phyloP scores from a whole-genome alignment of 306 rosid genomes.

The Phaseolus lunatus region DNA sequence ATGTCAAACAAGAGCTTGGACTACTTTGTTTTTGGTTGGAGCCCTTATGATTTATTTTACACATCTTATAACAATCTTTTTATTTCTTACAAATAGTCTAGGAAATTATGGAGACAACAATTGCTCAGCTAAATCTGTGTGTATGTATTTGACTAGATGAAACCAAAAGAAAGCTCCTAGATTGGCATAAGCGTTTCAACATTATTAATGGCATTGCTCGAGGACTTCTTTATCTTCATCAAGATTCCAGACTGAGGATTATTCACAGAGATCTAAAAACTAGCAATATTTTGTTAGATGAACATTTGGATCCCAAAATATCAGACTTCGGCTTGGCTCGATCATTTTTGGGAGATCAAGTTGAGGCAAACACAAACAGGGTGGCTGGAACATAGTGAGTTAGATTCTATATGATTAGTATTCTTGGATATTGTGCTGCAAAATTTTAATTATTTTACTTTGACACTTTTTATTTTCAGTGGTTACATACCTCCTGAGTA shows the following conservation, averaged over 20 bases:
- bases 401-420: no score
- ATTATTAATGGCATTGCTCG: neutral
- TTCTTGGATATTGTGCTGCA: no score
- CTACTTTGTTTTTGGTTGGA: no score
- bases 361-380: neutral
- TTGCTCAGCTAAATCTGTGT: no score
- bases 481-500: conserved; percentile 52
- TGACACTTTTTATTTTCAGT: no score
- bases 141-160: no score
- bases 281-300: neutral
- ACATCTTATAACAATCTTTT: no score
- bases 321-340: neutral
- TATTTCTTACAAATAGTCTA: no score
- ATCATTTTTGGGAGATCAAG: neutral
- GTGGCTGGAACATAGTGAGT: neutral
- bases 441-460: no score
- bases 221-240: neutral
- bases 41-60: no score
- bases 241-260: neutral
- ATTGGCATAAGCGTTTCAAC: neutral
- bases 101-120: no score
- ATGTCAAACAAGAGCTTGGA: no score
- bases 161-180: neutral
- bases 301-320: neutral
- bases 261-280: neutral